These are phyloP conservation scores for Rhazya stricta DNA, from an alignment of 257 asterid genomes.

Conservation along the genomic window DNA sequence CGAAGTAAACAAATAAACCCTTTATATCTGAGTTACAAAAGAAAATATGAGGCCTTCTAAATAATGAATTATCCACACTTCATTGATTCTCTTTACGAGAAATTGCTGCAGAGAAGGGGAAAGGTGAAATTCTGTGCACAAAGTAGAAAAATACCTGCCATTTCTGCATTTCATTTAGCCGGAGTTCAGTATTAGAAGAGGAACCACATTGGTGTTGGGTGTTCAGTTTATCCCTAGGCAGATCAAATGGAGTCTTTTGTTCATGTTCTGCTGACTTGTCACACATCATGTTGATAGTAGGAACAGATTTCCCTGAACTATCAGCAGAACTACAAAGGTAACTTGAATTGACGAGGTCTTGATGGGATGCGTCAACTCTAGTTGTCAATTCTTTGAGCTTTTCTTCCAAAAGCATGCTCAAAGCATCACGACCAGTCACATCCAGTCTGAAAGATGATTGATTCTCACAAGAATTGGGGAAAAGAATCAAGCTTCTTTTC, in stretches of 20 bases:
- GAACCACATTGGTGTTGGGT: slow-evolving; percentile 28
- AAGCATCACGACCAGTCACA: slow-evolving; percentile 65
- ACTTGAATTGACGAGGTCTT: slow-evolving; percentile 37
- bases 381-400: slow-evolving; percentile 83
- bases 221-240: slow-evolving; percentile 30
- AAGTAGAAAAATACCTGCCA: slow-evolving; percentile 44
- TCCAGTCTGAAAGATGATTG: slow-evolving; percentile 47
- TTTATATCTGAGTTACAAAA: background rate
- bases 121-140: background rate
- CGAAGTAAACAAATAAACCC: background rate
- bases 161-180: slow-evolving; percentile 31
- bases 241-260: slow-evolving; percentile 18
- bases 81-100: background rate
- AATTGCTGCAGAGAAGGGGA: background rate
- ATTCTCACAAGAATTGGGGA: slow-evolving; percentile 29
- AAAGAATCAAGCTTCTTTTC: slow-evolving; percentile 28
- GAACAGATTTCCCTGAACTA: slow-evolving; percentile 23
- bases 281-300: slow-evolving; percentile 24
- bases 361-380: slow-evolving; percentile 59
- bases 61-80: background rate
- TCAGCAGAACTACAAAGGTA: slow-evolving; percentile 34
- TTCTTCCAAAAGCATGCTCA: slow-evolving; percentile 81
- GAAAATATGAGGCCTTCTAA: background rate
- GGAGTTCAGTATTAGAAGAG: slow-evolving; percentile 34
- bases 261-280: slow-evolving; percentile 27